These are phyloP conservation scores for Aspergillus nidulans DNA, from an alignment of 495 filamentous ascomycete genomes.

Conservation along the genomic window DNA sequence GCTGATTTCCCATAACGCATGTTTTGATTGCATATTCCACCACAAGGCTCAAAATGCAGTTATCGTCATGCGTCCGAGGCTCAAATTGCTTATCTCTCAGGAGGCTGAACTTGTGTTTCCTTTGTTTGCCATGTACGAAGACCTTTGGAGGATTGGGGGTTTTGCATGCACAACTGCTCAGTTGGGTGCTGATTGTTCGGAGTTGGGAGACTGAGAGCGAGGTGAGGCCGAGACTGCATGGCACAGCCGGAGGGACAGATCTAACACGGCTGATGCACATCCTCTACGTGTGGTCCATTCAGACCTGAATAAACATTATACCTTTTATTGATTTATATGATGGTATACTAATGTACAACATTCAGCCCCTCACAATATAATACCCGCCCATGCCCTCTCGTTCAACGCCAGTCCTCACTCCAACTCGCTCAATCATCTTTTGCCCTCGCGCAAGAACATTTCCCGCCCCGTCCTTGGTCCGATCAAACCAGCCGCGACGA, in stretches of 20 bases:
- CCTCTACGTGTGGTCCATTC: too few species aligned
- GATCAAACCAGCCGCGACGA: constrained; percentile 27
- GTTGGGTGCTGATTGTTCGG: too few species aligned
- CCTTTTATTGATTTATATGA: too few species aligned
- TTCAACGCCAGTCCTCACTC: constrained; percentile 49
- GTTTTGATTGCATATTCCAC: not conserved
- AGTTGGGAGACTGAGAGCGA: too few species aligned
- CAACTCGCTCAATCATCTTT: constrained; percentile 47
- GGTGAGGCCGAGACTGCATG: too few species aligned
- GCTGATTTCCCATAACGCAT: not conserved
- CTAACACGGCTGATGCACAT: too few species aligned
- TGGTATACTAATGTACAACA: not conserved
- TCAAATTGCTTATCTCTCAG: too few species aligned
- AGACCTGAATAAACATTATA: too few species aligned
- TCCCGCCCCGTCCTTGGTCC: constrained; percentile 32
- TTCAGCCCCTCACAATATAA: constrained; percentile 30
- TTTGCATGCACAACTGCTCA: too few species aligned
- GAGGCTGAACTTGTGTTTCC: not conserved
- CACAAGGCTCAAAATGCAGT: not conserved
- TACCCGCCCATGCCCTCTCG: constrained; percentile 38
- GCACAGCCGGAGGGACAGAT: too few species aligned
- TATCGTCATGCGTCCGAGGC: not conserved
- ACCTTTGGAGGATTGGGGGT: too few species aligned
- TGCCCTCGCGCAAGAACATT: constrained; percentile 40
- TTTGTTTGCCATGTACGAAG: not conserved